A percentile compares a stretch with the other conserved stretches of the same genome.
phyloP scores from a whole-genome alignment of 805 yeast genomes.

The Wickerhamomyces chambardii region DNA sequence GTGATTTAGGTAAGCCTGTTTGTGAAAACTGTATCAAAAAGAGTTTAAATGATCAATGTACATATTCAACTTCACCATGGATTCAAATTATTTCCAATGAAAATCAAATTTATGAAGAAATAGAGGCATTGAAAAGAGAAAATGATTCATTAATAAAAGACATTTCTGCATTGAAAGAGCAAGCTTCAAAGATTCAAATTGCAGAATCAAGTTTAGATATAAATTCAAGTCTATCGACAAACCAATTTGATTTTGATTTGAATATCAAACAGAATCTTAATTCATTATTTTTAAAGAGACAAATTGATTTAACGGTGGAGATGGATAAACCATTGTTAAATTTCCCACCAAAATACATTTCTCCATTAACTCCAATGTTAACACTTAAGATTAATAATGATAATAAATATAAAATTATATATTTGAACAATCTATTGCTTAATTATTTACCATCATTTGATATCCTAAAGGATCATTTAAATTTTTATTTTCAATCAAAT shows the following conservation, averaged over 20 bases:
- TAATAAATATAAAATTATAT: constrained; percentile 1
- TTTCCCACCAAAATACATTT: constrained; percentile 1
- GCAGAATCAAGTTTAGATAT: not conserved
- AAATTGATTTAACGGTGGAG: not conserved
- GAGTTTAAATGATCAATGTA: constrained; percentile 6
- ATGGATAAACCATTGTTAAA: not conserved
- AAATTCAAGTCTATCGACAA: too few species aligned
- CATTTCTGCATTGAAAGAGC: constrained; percentile 5
- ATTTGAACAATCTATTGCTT: constrained; percentile 1
- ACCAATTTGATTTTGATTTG: too few species aligned
- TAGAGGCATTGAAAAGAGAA: constrained; percentile 10
- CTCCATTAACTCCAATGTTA: constrained; percentile 3
- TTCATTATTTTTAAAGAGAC: not conserved
- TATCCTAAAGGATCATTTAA: constrained; percentile 6
- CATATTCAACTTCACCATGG: constrained; percentile 13
- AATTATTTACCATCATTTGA: constrained; percentile 5
- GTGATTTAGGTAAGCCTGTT: constrained; percentile 12
- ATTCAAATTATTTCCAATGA: constrained; percentile 12
- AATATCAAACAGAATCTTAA: not conserved
- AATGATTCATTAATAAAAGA: constrained; percentile 10
- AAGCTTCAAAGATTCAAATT: not conserved
- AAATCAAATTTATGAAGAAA: constrained; percentile 12
- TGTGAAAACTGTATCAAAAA: constrained; percentile 11
- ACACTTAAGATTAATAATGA: constrained; percentile 2
- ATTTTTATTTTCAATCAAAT: constrained; percentile 7